Percentiles rank a stretch among this genome's conserved stretches.
These are phyloP conservation scores for Rhizophagus clarus DNA, from an alignment of 192 early-diverging fungal species.

Conservation along the genomic window DNA sequence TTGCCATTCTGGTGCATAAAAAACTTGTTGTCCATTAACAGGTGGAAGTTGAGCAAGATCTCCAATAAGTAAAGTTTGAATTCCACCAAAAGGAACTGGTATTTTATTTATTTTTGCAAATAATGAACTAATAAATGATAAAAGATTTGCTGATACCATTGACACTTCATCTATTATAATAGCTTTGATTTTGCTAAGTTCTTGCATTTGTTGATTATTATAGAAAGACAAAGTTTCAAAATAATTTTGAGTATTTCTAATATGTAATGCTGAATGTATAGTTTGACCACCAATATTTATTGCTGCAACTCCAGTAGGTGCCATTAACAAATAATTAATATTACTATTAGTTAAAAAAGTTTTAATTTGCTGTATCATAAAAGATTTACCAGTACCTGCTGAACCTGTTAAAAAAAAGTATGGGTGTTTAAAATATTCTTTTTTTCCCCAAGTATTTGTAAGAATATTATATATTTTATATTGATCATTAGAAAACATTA, in stretches of 20 bases:
- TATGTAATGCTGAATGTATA: not conserved
- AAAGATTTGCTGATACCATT: not conserved
- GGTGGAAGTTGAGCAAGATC: constrained; percentile 17
- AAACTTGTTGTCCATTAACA: not conserved
- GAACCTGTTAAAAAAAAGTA: constrained; percentile 16
- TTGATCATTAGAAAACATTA: not conserved
- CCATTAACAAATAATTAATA: not conserved
- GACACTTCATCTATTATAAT: constrained; percentile 19
- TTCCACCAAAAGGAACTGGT: not conserved
- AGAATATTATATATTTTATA: not conserved
- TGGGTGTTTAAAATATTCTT: not conserved
- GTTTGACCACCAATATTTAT: not conserved
- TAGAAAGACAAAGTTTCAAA: not conserved
- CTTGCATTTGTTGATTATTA: too few relatives aligned
- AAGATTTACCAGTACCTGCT: not conserved
- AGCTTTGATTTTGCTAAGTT: not conserved
- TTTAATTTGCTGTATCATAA: not conserved
- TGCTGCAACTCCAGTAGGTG: not conserved
- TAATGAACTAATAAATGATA: not conserved
- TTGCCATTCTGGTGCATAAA: not conserved
- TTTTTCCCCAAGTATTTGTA: not conserved
- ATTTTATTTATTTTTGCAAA: not conserved
- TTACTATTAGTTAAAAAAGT: not conserved
- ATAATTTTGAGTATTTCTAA: not conserved
- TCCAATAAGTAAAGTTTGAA: not conserved